These are phyloP conservation scores for Pythium pyrilobum DNA, from an alignment of 352 stramenopile genomes.

Conservation along the genomic window DNA sequence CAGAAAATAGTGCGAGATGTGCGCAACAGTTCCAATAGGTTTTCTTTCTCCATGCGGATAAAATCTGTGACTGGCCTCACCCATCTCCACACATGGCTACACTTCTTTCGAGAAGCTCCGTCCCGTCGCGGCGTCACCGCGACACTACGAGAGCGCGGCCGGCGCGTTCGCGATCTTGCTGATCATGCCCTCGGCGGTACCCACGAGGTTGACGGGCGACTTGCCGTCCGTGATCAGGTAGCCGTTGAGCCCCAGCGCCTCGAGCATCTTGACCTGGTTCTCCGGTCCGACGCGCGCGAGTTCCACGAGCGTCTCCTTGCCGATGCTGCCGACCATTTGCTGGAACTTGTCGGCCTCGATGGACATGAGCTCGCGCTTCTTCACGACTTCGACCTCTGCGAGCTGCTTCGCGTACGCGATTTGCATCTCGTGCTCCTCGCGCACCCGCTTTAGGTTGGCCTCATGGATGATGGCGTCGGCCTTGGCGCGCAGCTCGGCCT, in stretches of 20 bases:
- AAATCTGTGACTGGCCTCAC: not conserved
- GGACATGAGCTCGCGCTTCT: conserved; percentile 74
- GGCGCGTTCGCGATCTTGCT: conserved; percentile 53
- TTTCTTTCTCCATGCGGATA: not conserved
- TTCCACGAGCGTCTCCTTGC: conserved; percentile 70
- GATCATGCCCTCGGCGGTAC: conserved; percentile 68
- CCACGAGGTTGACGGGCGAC: conserved; percentile 71
- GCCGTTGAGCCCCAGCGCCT: conserved; percentile 67
- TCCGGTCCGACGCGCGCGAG: conserved; percentile 65
- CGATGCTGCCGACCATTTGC: conserved; percentile 72
- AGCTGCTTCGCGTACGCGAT: conserved; percentile 52
- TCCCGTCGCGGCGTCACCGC: too few species aligned
- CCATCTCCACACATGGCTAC: conserved; percentile 11
- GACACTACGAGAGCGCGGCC: not conserved
- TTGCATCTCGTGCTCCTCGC: conserved; percentile 61
- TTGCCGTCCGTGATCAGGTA: conserved; percentile 84
- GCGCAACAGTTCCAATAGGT: not conserved
- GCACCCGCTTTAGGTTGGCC: conserved; percentile 38
- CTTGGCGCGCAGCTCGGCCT: conserved; percentile 59
- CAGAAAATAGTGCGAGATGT: not conserved
- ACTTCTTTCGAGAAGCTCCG: conserved; percentile 14
- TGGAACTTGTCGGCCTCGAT: conserved; percentile 81
- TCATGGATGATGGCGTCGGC: conserved; percentile 71
- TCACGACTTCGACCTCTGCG: conserved; percentile 58
- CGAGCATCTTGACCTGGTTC: conserved; percentile 74